Evolutionary conservation across 805 yeast genomes (phyloP).

Genomic region (Komagataella phaffii): DNA sequence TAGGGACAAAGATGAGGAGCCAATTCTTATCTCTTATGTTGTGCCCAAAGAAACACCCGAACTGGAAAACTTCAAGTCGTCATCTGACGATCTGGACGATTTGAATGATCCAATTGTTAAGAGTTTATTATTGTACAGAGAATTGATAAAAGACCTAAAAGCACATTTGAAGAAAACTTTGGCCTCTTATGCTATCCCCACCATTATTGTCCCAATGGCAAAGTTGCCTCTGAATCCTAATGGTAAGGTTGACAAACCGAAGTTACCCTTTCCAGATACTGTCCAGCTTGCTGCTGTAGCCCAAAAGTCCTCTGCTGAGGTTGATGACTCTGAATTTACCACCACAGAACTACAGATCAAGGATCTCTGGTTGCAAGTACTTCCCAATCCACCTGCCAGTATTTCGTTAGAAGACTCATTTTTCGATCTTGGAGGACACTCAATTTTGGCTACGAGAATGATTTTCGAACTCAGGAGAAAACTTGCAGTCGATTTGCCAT

Average conservation of each 20-base stretch:
- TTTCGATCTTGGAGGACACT: conserved; percentile 97
- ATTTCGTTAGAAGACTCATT: conserved; percentile 74
- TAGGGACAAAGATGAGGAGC: conserved; percentile 87
- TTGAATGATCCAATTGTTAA: conserved; percentile 54
- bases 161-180: conserved; percentile 75
- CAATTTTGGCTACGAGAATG: conserved; percentile 94
- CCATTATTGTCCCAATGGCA: conserved; percentile 76
- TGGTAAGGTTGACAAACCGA: conserved; percentile 97
- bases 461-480: conserved; percentile 80
- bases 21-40: conserved; percentile 78
- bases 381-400: conserved; percentile 76
- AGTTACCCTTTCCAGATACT: conserved; percentile 86
- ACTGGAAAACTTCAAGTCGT: conserved; percentile 33
- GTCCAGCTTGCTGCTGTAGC: conserved; percentile 76
- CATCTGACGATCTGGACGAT: conserved; percentile 30
- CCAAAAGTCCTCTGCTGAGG: conserved; percentile 26
- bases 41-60: conserved; percentile 56
- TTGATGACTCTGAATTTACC: conserved; percentile 41
- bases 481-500: conserved; percentile 69
- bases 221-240: conserved; percentile 92
- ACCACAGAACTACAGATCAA: conserved; percentile 54
- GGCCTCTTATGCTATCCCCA: conserved; percentile 89
- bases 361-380: conserved; percentile 73
- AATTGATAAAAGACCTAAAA: conserved; percentile 69
- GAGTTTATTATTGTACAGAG: conserved; percentile 66